Evolutionary conservation across 139 green algal genomes (phyloP).

Genomic region (Tetratostichococcus sp.): DNA sequence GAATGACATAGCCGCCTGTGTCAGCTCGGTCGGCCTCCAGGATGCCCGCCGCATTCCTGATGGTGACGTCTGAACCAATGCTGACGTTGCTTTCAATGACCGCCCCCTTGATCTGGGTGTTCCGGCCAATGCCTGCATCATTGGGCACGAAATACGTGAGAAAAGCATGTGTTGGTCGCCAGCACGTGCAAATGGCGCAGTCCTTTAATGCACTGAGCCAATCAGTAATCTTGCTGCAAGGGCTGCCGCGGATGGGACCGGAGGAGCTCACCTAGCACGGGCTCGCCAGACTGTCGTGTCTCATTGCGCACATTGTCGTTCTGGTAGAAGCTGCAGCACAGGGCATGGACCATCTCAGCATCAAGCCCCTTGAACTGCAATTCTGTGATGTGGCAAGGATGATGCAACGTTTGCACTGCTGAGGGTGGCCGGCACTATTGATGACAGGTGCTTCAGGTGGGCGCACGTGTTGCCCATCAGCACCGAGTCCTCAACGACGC

Average conservation of each 20-base stretch:
- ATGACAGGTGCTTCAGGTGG: no score
- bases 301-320: constrained; percentile 23
- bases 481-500: constrained; percentile 57
- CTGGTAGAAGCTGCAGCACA: constrained; percentile 43
- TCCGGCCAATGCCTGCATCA: constrained; percentile 9
- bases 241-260: no score
- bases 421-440: no score
- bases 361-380: no score
- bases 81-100: constrained; percentile 71
- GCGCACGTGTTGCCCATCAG: constrained; percentile 59
- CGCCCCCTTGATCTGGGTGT: constrained; percentile 30
- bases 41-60: constrained; percentile 67
- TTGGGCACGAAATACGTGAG: not conserved
- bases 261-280: constrained; percentile 16
- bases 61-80: constrained; percentile 55
- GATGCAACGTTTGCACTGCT: no score
- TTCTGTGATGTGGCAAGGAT: no score
- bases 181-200: no score
- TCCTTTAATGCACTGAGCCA: no score
- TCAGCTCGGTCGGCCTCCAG: constrained; percentile 50
- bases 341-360: not conserved
- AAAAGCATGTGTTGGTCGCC: no score
- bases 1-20: constrained; percentile 64
- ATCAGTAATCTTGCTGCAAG: no score
- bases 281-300: constrained; percentile 15